phyloP scores from a whole-genome alignment of 805 yeast genomes.

The Hagleromyces aurorensis region DNA sequence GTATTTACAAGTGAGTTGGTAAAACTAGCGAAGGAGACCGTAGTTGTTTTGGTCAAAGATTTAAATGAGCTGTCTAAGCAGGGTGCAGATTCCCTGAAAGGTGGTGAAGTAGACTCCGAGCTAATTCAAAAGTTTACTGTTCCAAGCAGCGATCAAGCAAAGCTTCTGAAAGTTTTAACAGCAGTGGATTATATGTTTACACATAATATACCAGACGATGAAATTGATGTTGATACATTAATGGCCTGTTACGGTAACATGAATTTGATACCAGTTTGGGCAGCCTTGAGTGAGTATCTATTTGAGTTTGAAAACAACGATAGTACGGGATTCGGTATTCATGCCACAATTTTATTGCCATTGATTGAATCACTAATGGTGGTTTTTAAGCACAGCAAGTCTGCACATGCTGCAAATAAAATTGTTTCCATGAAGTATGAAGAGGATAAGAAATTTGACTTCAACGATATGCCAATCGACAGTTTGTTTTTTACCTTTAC shows the following conservation, averaged over 20 bases:
- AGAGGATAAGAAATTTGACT: conserved; percentile 50
- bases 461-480: conserved; percentile 67
- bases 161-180: conserved; percentile 74
- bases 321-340: conserved; percentile 45
- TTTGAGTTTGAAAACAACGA: conserved; percentile 49
- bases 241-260: conserved; percentile 57
- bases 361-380: conserved; percentile 90
- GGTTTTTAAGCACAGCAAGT: conserved; percentile 81
- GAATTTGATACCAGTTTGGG: conserved; percentile 77
- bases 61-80: conserved; percentile 42
- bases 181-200: conserved; percentile 80
- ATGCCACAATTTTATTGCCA: conserved; percentile 78
- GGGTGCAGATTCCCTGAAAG: conserved; percentile 33
- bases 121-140: conserved; percentile 63
- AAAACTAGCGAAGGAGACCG: conserved; percentile 51
- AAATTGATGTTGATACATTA: conserved; percentile 37
- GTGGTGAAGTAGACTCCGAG: conserved; percentile 44
- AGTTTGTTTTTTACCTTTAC: conserved; percentile 78
- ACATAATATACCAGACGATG: conserved; percentile 20
- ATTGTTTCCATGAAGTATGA: conserved; percentile 50
- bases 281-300: conserved; percentile 67
- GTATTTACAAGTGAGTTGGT: conserved; percentile 64
- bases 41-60: conserved; percentile 47
- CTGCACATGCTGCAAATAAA: conserved; percentile 38
- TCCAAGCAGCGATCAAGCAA: conserved; percentile 80